These are phyloP conservation scores for Xylariales sp. DNA, from an alignment of 2,329 filamentous ascomycete species.

Conservation along the genomic window DNA sequence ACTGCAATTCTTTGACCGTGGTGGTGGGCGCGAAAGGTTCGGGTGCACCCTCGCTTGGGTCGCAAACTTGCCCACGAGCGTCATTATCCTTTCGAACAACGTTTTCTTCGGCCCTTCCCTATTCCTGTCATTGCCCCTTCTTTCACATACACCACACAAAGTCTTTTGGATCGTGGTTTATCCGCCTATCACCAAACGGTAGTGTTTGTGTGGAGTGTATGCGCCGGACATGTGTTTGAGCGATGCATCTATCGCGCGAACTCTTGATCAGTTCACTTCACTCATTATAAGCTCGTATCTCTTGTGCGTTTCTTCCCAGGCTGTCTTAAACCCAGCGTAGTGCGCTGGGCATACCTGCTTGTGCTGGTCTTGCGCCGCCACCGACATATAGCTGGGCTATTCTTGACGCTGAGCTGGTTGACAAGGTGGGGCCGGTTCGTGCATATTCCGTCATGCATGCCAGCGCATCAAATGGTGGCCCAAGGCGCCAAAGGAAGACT, in stretches of 20 bases:
- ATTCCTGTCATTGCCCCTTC: constrained; percentile 23
- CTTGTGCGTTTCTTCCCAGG: neutral
- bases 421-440: constrained; percentile 41
- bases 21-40: constrained; percentile 23
- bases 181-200: too few species aligned
- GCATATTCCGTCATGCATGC: constrained; percentile 59
- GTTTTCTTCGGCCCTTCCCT: constrained; percentile 26
- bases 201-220: too few species aligned
- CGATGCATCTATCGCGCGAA: constrained; percentile 17
- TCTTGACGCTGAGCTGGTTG: constrained; percentile 34
- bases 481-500: constrained; percentile 34
- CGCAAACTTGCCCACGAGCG: constrained; percentile 25
- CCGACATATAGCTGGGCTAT: constrained; percentile 24
- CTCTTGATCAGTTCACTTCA: constrained; percentile 21
- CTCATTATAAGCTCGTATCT: constrained; percentile 12
- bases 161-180: too few species aligned
- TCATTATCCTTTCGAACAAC: constrained; percentile 20
- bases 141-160: constrained; percentile 27
- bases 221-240: constrained; percentile 20
- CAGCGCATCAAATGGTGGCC: constrained; percentile 46
- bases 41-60: constrained; percentile 23
- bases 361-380: constrained; percentile 28
- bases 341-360: constrained; percentile 22
- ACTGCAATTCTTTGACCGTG: constrained; percentile 16
- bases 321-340: constrained; percentile 11